Evolutionary conservation across 306 rosid genomes (phyloP), one percentile per base, ranked within the genome.

Genomic region (Neltuma alba): DNA sequence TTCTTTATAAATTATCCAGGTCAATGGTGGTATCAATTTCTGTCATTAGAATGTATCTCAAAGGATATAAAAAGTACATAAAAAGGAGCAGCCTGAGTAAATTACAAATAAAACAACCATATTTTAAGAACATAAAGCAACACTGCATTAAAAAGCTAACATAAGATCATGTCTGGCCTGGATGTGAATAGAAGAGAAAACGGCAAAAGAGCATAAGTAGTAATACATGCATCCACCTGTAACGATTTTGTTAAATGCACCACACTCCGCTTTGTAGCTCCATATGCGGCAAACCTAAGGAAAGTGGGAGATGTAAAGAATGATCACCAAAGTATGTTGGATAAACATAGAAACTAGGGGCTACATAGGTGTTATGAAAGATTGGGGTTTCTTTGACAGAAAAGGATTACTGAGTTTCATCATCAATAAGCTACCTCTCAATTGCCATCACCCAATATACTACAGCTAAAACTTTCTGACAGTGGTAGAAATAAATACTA

Each of bases 191-290:
- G 31, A 70, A 54, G 28, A 27, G 2, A 27, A 21, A 76, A 48
- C 7, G 31, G 27, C 72, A 31, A 45, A 61, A 76, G 73, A 69
- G 47, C 74, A 48, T 45, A 44, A 65, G 36, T 3, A 47, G 47
- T 10, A 58, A 75, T 45, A 41, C 74, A 80, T 57, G 63, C 20
- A 58, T 52, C 73, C 80, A 94, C 99, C 95, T 94, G 97, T 74
- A 94, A 89, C 30, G 99, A 92, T 81, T 94, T 94, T 50, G 99
- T 92, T 82, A 94, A 86, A 89, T 94, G 99, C 80, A 94, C 98
- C 76, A 87, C 98, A 60, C 98, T 94, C 83, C 98, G 91, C 85
- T 94, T 94, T 79, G 98, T 94, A 81, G 98, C 98, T 84, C 98
- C 99, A 61, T 94, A 92, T 31, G 99, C 99, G 81, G 99, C 97